Evolutionary conservation across 305 asterid genomes (phyloP), one percentile per base, ranked within the genome.

Genomic region (Fraxinus nigra): DNA sequence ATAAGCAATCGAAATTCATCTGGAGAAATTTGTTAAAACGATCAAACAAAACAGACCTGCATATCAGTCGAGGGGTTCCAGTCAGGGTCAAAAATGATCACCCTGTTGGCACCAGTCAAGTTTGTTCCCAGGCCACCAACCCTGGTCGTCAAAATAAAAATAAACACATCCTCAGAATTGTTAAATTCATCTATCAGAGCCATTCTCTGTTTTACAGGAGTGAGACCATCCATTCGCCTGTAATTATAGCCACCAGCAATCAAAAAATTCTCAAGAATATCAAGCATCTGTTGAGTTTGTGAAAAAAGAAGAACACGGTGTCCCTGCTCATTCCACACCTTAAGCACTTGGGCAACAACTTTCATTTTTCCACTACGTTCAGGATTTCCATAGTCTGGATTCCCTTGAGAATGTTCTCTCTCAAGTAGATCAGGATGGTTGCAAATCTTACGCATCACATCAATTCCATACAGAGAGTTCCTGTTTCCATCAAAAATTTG

Each of bases 21-120:
- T 74, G 56, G 20, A 75, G 18, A 32, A 82, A 79, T 70, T 35
- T 40, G 74, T 30, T 28, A 20, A 82, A 72, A 75, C 34, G 79
- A 84, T 67, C 65, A 79, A 61, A 22, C 28, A 78, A 78, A 77
- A 79, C 87, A 79, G 75, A 96, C 99, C 98, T 96, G 99, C 90
- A 90, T 94, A 85, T 96, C 99, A 22, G 97, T 96, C 40, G 99
- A 96, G n/a, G 99, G 99, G 88, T 96, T 96, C 99, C 99, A 96
- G 85, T 96, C 99, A 72, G 99, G 99, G 83, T 96, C 99, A 87
- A 91, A 96, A 69, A 96, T 96, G 85, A 96, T 94, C 35, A 96
- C 99, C 85, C 99, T 92, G 89, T 96, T 90, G 46, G 98, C 99
- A 86, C 99, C 98, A 73, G 93, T 96, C 87, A 96, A 89, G 82